Conservation (phyloP, 768 basidiomycete species). For the Gelatoporia subvermispora region DNA sequence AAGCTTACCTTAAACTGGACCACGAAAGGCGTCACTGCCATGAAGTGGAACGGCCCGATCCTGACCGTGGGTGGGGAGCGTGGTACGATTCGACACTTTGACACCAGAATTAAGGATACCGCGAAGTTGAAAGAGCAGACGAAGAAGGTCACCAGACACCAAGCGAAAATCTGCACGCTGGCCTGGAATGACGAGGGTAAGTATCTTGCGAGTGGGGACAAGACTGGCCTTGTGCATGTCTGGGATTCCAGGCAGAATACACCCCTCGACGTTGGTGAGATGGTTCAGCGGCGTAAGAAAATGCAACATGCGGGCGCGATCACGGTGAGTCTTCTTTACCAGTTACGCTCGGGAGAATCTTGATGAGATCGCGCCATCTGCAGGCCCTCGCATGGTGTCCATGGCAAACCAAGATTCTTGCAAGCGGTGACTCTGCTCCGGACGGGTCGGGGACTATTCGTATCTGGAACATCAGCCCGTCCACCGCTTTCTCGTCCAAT, state of each 20-base stretch:
- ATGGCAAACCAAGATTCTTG: slow-evolving; percentile 48
- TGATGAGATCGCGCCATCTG: neutral
- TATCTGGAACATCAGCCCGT: slow-evolving; percentile 47
- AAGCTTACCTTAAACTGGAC: slow-evolving; percentile 50
- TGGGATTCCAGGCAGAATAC: slow-evolving; percentile 60
- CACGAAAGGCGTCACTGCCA: slow-evolving; percentile 55
- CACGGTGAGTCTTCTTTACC: slow-evolving; percentile 33
- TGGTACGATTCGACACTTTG: slow-evolving; percentile 72
- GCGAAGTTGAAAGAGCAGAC: slow-evolving; percentile 54
- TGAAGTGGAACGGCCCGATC: slow-evolving; percentile 63
- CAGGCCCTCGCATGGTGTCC: slow-evolving; percentile 59
- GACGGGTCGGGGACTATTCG: slow-evolving; percentile 48
- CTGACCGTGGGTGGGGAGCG: slow-evolving; percentile 63
- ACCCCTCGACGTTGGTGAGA: slow-evolving; percentile 53
- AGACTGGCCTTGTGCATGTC: slow-evolving; percentile 67
- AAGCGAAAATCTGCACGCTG: slow-evolving; percentile 58
- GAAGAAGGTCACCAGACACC: slow-evolving; percentile 63
- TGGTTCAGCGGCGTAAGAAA: slow-evolving; percentile 56
- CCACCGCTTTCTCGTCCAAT: slow-evolving; percentile 33
- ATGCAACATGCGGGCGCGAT: slow-evolving; percentile 63
- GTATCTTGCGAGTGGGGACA: slow-evolving; percentile 72
- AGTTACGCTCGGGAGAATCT: neutral
- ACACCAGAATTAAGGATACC: slow-evolving; percentile 49
- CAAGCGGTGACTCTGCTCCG: slow-evolving; percentile 34
- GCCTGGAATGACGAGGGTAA: slow-evolving; percentile 65